These are phyloP conservation scores for Solanum gracilifrons DNA, from an alignment of 257 asterid genomes.

Conservation along the genomic window DNA sequence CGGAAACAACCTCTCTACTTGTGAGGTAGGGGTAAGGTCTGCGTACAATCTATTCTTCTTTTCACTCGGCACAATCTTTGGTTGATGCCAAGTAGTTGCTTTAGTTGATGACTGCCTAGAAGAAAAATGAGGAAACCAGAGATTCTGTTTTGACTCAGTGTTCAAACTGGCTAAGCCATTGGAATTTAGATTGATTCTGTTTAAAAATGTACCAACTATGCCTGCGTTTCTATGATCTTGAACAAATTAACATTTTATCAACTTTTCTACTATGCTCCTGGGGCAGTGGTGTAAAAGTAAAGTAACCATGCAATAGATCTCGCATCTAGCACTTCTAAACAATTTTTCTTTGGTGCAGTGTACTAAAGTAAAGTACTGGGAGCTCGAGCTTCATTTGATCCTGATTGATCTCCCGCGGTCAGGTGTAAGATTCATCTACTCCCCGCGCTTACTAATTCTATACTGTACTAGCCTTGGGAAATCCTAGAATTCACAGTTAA, in stretches of 20 bases:
- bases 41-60: not conserved
- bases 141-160: not conserved
- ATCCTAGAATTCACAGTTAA: not conserved
- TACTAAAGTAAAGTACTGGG: constrained; percentile 3
- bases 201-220: not conserved
- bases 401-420: not conserved
- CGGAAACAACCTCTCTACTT: not conserved
- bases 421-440: not conserved
- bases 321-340: not conserved
- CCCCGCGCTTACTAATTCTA: not conserved
- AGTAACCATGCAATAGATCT: not conserved
- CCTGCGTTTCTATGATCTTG: not conserved
- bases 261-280: not conserved
- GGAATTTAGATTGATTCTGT: not conserved
- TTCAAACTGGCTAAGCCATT: not conserved
- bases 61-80: not conserved
- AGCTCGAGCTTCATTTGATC: not conserved
- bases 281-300: not conserved
- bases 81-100: not conserved
- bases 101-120: not conserved
- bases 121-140: not conserved
- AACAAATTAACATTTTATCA: not conserved
- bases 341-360: constrained; percentile 8
- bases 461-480: not conserved
- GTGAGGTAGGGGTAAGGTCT: not conserved